Percentiles rank a stretch among this genome's conserved stretches.
Conservation (phyloP, 306 rosid genomes). For the Argentina anserina region DNA sequence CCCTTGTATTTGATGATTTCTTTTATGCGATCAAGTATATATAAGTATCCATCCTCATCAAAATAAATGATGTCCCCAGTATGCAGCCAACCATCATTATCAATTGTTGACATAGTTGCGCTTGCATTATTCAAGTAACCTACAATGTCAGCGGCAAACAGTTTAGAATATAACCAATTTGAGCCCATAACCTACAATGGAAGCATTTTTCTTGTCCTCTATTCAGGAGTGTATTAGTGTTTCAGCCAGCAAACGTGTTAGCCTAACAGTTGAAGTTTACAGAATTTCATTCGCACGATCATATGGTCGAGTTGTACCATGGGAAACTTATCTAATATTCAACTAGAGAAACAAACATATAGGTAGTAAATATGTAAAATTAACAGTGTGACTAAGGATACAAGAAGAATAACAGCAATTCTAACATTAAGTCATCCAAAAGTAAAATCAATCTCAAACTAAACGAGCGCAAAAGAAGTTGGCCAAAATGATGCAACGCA, state of each 20-base stretch:
- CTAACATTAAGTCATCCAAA: not conserved
- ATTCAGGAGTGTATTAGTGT: not conserved
- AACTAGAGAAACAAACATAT: no score
- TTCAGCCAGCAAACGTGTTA: not conserved
- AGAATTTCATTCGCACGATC: not conserved
- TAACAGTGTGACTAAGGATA: no score
- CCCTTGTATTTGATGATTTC: slow-evolving; percentile 93
- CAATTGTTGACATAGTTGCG: slow-evolving; percentile 59
- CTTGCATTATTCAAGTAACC: slow-evolving; percentile 69
- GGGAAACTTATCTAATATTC: no score
- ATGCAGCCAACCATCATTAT: slow-evolving; percentile 70
- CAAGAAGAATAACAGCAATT: not conserved
- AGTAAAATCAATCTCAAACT: no score
- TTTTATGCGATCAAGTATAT: slow-evolving; percentile 71
- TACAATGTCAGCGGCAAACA: not conserved
- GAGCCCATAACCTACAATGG: not conserved
- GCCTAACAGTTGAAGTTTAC: not conserved
- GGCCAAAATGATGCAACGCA: no score
- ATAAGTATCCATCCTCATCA: slow-evolving; percentile 65
- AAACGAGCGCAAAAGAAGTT: no score
- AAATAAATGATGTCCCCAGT: slow-evolving; percentile 74
- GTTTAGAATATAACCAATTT: not conserved
- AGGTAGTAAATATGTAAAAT: no score
- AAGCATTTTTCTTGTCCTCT: not conserved
- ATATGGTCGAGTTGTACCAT: not conserved